Conservation (phyloP, 345 rosid genomes). For the Populus davidiana region DNA sequence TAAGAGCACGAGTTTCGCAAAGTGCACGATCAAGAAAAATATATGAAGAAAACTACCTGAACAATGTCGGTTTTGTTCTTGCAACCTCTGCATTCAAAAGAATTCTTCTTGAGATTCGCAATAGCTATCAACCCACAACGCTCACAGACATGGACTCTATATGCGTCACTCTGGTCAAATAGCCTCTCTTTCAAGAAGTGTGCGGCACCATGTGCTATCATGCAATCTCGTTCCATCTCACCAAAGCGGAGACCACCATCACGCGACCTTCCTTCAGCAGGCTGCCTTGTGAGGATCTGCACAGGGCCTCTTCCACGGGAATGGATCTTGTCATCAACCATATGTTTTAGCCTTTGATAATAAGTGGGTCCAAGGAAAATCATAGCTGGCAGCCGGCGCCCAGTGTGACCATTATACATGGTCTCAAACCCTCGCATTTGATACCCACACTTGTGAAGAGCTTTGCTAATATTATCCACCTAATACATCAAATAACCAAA, state of each 20-base stretch:
- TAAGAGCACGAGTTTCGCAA: not conserved
- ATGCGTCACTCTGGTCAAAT: slow-evolving; percentile 97
- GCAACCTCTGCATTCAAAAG: slow-evolving; percentile 96
- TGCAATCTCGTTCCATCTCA: slow-evolving; percentile 97
- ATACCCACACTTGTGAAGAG: slow-evolving; percentile 95
- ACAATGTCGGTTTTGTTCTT: slow-evolving; percentile 91
- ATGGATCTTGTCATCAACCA: slow-evolving; percentile 98
- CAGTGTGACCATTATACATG: slow-evolving; percentile 97
- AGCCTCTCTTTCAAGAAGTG: slow-evolving; percentile 90
- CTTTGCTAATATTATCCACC: slow-evolving; percentile 99
- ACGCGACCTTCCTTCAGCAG: slow-evolving; percentile 98
- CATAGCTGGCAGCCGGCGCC: slow-evolving; percentile 79
- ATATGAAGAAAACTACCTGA: slow-evolving; percentile 46
- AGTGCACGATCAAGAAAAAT: not conserved
- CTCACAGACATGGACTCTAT: slow-evolving; percentile 92
- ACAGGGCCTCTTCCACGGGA: slow-evolving; percentile 98
- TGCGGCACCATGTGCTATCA: slow-evolving; percentile 98
- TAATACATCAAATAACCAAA: slow-evolving; percentile 6
- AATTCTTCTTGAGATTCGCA: slow-evolving; percentile 85
- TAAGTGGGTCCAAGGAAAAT: slow-evolving; percentile 97
- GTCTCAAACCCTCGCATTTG: slow-evolving; percentile 99
- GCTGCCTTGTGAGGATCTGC: slow-evolving; percentile 93
- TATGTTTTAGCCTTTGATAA: slow-evolving; percentile 92
- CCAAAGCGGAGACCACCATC: slow-evolving; percentile 97
- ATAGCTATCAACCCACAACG: slow-evolving; percentile 87